phyloP scores from a whole-genome alignment of 2,329 filamentous ascomycete species.

The Epicoccum sorghinum region DNA sequence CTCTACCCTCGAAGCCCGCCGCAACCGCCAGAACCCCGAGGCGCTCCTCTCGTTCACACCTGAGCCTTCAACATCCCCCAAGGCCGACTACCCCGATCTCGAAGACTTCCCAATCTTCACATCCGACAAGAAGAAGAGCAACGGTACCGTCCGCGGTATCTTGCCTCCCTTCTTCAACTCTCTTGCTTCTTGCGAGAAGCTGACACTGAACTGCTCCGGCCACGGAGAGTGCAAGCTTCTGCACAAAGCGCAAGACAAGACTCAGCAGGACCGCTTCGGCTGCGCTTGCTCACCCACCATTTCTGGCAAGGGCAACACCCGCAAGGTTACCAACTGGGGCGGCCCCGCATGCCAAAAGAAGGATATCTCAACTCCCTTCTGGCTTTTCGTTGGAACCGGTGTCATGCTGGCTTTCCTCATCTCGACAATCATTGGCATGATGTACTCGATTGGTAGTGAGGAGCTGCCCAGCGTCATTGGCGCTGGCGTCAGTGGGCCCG shows the following conservation, averaged over 20 bases:
- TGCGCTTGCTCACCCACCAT: slow-evolving; percentile 75
- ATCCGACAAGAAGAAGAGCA: slow-evolving; percentile 23
- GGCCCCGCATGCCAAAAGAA: slow-evolving; percentile 88
- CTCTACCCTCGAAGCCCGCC: slow-evolving; percentile 23
- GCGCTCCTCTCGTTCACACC: slow-evolving; percentile 36
- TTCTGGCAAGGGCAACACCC: slow-evolving; percentile 53
- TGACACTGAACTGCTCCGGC: slow-evolving; percentile 79
- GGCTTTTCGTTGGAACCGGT: slow-evolving; percentile 79
- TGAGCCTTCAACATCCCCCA: slow-evolving; percentile 35
- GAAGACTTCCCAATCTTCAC: slow-evolving; percentile 38
- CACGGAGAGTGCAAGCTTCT: slow-evolving; percentile 79
- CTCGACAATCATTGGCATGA: slow-evolving; percentile 73
- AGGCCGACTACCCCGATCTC: slow-evolving; percentile 28
- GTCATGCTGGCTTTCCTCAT: slow-evolving; percentile 72
- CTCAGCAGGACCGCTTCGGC: slow-evolving; percentile 69
- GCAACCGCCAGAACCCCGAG: slow-evolving; percentile 39
- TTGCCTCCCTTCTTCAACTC: slow-evolving; percentile 78
- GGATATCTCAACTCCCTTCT: slow-evolving; percentile 88
- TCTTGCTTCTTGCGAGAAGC: slow-evolving; percentile 68
- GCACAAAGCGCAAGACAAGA: slow-evolving; percentile 56
- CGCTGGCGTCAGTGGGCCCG: slow-evolving; percentile 81
- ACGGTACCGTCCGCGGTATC: slow-evolving; percentile 54
- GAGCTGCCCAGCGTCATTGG: slow-evolving; percentile 92
- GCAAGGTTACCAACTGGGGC: slow-evolving; percentile 76
- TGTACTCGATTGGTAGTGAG: slow-evolving; percentile 84